Conservation (phyloP, 2,329 filamentous ascomycete species). For the Diaporthe vexans region DNA sequence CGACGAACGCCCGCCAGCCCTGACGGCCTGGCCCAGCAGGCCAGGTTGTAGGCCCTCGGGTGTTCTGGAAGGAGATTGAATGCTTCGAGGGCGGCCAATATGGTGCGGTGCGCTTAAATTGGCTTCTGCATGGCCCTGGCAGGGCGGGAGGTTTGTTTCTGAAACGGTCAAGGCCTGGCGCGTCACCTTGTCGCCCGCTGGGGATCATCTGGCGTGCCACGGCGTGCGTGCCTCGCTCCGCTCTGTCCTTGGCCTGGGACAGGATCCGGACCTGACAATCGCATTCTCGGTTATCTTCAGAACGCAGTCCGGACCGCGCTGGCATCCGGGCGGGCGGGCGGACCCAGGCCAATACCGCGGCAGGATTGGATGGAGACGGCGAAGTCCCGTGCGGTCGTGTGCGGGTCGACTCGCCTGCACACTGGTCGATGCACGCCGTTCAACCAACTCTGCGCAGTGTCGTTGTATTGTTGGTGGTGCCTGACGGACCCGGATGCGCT, state of each 20-base stretch:
- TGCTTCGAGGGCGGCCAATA: conserved; percentile 8
- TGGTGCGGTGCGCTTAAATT: conserved; percentile 16
- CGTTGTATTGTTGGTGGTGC: background rate
- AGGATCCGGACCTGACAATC: conserved; percentile 20
- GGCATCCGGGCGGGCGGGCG: background rate
- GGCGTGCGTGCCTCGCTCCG: background rate
- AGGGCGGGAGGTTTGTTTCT: conserved; percentile 6
- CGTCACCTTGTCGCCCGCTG: background rate
- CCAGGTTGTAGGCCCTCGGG: background rate
- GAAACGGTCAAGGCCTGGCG: conserved; percentile 14
- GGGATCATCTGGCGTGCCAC: background rate
- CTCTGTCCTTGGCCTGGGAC: background rate
- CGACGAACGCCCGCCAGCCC: conserved; percentile 6
- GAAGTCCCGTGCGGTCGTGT: background rate
- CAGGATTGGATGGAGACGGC: conserved; percentile 13
- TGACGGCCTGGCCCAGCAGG: background rate
- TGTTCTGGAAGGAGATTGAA: conserved; percentile 27
- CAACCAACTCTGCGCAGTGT: background rate
- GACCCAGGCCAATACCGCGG: background rate
- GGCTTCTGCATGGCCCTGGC: conserved; percentile 23
- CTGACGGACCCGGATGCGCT: background rate
- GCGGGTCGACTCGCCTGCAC: background rate
- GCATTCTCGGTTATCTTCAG: conserved; percentile 33
- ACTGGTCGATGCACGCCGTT: background rate
- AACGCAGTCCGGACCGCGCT: conserved; percentile 18